These are phyloP conservation scores for Ophiostoma novo-ulmi DNA, from an alignment of 2,329 filamentous ascomycete species.

Conservation along the genomic window DNA sequence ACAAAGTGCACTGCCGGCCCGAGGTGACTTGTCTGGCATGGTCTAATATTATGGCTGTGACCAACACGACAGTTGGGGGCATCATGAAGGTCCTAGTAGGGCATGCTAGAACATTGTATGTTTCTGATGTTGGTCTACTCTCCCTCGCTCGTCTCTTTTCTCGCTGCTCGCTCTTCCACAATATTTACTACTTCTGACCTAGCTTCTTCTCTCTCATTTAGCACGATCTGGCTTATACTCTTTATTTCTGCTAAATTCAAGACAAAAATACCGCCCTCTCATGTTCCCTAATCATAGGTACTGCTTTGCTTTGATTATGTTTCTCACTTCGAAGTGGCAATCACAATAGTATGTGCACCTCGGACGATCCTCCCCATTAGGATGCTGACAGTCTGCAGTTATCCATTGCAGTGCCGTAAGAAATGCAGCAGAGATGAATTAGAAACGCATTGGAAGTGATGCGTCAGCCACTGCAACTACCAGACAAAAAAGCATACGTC, in stretches of 20 bases:
- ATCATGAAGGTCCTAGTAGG: neutral
- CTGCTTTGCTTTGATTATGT: neutral
- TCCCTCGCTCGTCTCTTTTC: neutral
- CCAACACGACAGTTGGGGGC: conserved; percentile 9
- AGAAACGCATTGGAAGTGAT: neutral
- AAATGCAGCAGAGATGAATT: too few relatives aligned
- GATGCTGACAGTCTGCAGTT: too few relatives aligned
- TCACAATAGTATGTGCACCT: neutral
- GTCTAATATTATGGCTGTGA: neutral
- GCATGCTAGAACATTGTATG: neutral
- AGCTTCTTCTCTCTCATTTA: neutral
- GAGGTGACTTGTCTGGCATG: neutral
- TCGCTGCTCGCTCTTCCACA: neutral
- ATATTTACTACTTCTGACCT: neutral
- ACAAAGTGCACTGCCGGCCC: neutral
- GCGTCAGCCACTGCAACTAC: neutral
- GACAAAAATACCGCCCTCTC: neutral
- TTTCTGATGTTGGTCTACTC: neutral
- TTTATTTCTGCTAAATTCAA: neutral
- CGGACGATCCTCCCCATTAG: too few relatives aligned
- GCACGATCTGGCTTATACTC: neutral
- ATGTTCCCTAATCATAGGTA: neutral
- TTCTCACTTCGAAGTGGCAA: neutral
- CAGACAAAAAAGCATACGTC: neutral
- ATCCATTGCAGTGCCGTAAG: too few relatives aligned